Conservation (phyloP, 2,329 filamentous ascomycete species). For the Zasmidium cellare region DNA sequence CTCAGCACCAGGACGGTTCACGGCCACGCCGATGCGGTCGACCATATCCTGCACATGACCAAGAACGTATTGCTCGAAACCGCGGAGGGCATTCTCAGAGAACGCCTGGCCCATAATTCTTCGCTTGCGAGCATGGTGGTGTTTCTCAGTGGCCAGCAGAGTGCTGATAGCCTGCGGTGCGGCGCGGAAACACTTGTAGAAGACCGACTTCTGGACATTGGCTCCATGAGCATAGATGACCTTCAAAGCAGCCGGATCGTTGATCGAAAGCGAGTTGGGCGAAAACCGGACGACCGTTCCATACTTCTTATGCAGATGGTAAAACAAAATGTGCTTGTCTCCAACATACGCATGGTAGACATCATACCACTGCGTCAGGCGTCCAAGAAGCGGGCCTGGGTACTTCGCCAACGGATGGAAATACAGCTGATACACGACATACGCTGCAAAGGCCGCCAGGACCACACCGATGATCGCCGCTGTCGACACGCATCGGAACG, state of each 20-base stretch:
- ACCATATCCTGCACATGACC: conserved; percentile 24
- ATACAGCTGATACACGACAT: conserved; percentile 24
- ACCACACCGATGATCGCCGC: conserved; percentile 8
- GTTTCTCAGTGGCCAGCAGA: conserved; percentile 46
- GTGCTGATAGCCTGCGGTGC: conserved; percentile 44
- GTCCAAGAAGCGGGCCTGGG: conserved; percentile 27
- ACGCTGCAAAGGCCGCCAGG: conserved; percentile 12
- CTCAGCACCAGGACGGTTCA: conserved; percentile 9
- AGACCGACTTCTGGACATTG: conserved; percentile 51
- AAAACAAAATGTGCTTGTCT: conserved; percentile 29
- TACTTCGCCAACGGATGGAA: conserved; percentile 28
- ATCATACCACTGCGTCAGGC: conserved; percentile 24
- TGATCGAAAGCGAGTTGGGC: conserved; percentile 28
- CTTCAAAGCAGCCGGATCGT: conserved; percentile 39
- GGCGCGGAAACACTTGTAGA: conserved; percentile 49
- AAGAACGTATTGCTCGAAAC: conserved; percentile 26
- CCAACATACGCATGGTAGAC: conserved; percentile 30
- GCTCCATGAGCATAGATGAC: conserved; percentile 50
- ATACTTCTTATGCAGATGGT: conserved; percentile 25
- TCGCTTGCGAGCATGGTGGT: conserved; percentile 47
- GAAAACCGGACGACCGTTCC: conserved; percentile 27
- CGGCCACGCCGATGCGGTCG: conserved; percentile 11
- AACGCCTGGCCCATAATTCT: conserved; percentile 48
- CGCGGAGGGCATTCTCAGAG: conserved; percentile 35
- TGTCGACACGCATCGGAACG: conserved; percentile 11